Evolutionary conservation across 139 green algal genomes (phyloP).

Genomic region (Picochlorum sp.): DNA sequence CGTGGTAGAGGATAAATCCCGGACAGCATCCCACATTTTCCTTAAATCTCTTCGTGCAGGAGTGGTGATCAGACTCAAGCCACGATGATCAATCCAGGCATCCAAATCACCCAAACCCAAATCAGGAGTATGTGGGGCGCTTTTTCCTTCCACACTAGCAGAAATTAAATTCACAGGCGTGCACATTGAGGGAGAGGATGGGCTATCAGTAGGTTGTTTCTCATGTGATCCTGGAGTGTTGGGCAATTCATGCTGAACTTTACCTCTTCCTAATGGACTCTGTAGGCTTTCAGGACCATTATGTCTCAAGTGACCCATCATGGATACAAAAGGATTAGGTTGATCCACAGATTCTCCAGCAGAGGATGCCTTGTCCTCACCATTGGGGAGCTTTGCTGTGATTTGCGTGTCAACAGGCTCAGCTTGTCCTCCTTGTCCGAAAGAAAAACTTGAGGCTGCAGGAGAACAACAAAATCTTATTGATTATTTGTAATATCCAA

Average conservation of each 20-base stretch:
- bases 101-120: slow-evolving; percentile 16
- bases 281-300: background rate
- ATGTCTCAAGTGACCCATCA: slow-evolving; percentile 18
- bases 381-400: background rate
- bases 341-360: slow-evolving; percentile 15
- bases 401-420: too few relatives aligned
- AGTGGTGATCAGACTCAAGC: slow-evolving; percentile 8
- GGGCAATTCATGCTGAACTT: background rate
- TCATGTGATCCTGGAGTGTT: background rate
- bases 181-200: slow-evolving; percentile 14
- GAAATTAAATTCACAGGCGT: slow-evolving; percentile 22
- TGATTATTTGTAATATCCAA: too few relatives aligned
- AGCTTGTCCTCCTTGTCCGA: background rate
- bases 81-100: slow-evolving; percentile 20
- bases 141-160: background rate
- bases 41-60: slow-evolving; percentile 12
- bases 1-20: background rate
- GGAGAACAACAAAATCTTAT: too few relatives aligned
- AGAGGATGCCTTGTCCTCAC: background rate
- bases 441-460: too few relatives aligned
- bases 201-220: slow-evolving; percentile 13
- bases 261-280: background rate
- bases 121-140: slow-evolving; percentile 1
- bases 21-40: slow-evolving; percentile 13
- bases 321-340: slow-evolving; percentile 12